Evolutionary conservation across 495 filamentous ascomycete species (phyloP).

Genomic region (Peziza echinospora): DNA sequence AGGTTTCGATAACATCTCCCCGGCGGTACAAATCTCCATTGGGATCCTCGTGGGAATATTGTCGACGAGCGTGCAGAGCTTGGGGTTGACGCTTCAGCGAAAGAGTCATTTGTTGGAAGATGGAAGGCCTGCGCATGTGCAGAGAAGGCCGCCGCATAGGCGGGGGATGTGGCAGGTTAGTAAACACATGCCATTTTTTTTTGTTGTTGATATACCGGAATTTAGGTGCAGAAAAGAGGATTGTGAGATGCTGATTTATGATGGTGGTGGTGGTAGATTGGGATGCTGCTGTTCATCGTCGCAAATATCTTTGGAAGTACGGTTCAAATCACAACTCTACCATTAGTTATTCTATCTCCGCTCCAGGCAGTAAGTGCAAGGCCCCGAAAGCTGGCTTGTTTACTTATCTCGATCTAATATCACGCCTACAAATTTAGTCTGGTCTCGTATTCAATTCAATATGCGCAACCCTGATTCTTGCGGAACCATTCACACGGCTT

Average conservation of each 20-base stretch:
- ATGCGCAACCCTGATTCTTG: constrained; percentile 79
- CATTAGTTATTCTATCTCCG: constrained; percentile 82
- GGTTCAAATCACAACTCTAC: constrained; percentile 92
- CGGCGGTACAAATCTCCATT: constrained; percentile 72
- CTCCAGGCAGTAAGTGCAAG: constrained; percentile 50
- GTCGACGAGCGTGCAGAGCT: constrained; percentile 79
- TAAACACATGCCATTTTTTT: not conserved
- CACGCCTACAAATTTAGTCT: constrained; percentile 23
- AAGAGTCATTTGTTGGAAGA: constrained; percentile 98
- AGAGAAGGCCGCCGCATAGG: constrained; percentile 66
- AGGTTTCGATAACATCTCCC: constrained; percentile 62
- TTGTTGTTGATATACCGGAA: too few relatives aligned
- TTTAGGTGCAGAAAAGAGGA: not conserved
- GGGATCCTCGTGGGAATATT: constrained; percentile 82
- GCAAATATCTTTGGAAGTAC: constrained; percentile 86
- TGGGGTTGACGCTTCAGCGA: constrained; percentile 92
- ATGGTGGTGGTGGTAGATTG: constrained; percentile 29
- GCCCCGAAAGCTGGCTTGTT: not conserved
- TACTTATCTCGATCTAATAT: constrained; percentile 6
- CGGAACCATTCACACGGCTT: constrained; percentile 83
- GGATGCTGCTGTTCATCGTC: constrained; percentile 91
- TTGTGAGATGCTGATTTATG: constrained; percentile 6
- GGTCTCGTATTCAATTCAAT: constrained; percentile 97
- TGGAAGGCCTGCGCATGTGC: constrained; percentile 44
- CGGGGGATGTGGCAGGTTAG: constrained; percentile 77